phyloP scores from a whole-genome alignment of 352 stramenopile species.

The Phytopythium delawarense region DNA sequence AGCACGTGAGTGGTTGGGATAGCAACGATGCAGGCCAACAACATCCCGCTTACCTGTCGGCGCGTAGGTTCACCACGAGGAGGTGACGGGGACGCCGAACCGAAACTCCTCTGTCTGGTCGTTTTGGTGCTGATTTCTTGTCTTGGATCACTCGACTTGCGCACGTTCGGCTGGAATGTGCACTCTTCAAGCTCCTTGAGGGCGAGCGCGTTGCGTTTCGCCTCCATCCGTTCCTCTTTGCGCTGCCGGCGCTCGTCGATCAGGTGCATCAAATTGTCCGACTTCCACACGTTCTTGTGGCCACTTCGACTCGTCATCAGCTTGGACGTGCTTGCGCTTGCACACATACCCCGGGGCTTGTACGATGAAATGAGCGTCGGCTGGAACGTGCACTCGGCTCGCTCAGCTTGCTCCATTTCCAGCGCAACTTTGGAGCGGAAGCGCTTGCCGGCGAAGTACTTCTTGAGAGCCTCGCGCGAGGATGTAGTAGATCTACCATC shows the following conservation, averaged over 20 bases:
- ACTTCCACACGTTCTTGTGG: conserved; percentile 39
- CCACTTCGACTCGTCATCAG: conserved; percentile 20
- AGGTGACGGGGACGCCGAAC: conserved; percentile 13
- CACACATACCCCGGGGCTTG: conserved; percentile 14
- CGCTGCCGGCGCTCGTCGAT: conserved; percentile 60
- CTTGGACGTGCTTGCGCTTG: conserved; percentile 39
- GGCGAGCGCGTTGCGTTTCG: conserved; percentile 51
- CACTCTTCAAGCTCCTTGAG: conserved; percentile 73
- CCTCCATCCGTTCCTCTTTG: conserved; percentile 53
- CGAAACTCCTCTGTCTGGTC: conserved; percentile 6
- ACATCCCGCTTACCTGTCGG: conserved; percentile 11
- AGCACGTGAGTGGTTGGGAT: no score
- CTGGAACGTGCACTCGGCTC: conserved; percentile 69
- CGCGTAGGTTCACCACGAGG: background rate
- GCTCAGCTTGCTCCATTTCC: conserved; percentile 61
- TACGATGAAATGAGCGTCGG: conserved; percentile 35
- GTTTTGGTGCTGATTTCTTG: background rate
- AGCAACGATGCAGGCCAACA: no score
- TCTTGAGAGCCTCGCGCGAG: conserved; percentile 31
- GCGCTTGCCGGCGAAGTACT: conserved; percentile 63
- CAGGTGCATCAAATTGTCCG: conserved; percentile 58
- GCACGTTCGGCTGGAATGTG: conserved; percentile 73
- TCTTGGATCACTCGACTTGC: conserved; percentile 10
- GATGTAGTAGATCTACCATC: conserved; percentile 1
- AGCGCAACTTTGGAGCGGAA: conserved; percentile 65